Evolutionary conservation across 2,329 filamentous ascomycete genomes (phyloP).

Genomic region (Xylariaceae sp.): DNA sequence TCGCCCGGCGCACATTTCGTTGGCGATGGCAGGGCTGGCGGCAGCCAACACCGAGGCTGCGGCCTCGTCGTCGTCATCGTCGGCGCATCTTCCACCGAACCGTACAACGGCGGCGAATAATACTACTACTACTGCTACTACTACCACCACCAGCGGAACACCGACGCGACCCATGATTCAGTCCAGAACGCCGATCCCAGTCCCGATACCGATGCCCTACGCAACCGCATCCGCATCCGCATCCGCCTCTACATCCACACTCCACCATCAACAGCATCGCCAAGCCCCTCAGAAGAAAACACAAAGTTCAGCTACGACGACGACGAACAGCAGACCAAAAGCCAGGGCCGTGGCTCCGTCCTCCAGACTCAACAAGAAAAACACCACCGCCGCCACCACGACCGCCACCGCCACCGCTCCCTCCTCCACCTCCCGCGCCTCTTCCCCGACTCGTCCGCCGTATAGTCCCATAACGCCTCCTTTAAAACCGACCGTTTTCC

Average conservation of each 20-base stretch:
- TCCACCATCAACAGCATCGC: neutral
- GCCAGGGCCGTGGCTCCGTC: too few species aligned
- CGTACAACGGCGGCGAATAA: neutral
- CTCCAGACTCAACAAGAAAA: too few species aligned
- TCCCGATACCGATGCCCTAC: conserved; percentile 14
- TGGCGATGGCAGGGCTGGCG: too few species aligned
- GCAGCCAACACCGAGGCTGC: too few species aligned
- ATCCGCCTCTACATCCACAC: neutral
- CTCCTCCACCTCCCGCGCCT: conserved; percentile 26
- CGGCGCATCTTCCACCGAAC: too few species aligned
- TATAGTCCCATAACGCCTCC: conserved; percentile 53
- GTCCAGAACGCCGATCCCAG: conserved; percentile 18
- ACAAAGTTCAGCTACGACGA: too few species aligned
- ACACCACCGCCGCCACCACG: too few species aligned
- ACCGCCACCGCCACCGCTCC: conserved; percentile 1
- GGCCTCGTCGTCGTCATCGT: too few species aligned
- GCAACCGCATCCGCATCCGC: neutral
- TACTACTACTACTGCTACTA: conserved; percentile 2
- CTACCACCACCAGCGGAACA: conserved; percentile 3
- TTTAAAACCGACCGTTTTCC: conserved; percentile 33
- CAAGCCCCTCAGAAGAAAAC: too few species aligned
- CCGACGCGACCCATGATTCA: conserved; percentile 8
- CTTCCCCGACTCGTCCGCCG: conserved; percentile 44
- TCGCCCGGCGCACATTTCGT: too few species aligned
- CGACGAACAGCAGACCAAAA: too few species aligned